Conservation (phyloP, 164 flowering plant genomes). For the Piper longum region DNA sequence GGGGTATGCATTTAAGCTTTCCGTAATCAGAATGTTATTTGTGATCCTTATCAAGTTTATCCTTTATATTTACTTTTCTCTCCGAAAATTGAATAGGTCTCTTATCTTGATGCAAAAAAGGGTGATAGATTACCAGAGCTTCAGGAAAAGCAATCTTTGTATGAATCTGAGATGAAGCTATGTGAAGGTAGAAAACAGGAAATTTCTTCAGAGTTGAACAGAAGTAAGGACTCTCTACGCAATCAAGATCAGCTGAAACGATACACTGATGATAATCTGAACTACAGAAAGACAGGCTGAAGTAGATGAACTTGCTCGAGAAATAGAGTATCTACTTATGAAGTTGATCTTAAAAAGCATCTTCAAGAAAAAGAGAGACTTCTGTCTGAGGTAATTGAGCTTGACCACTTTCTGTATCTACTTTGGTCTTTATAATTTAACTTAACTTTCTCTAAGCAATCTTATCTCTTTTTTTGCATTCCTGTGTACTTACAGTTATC, state of each 20-base stretch:
- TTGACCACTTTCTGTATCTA: too few relatives aligned
- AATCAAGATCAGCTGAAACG: slow-evolving; percentile 55
- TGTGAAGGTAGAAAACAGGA: slow-evolving; percentile 42
- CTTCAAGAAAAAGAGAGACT: slow-evolving; percentile 68
- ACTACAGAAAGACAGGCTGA: slow-evolving; percentile 60
- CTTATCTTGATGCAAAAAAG: slow-evolving; percentile 43
- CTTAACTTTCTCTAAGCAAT: too few relatives aligned
- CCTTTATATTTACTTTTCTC: not conserved
- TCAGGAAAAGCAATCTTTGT: slow-evolving; percentile 44
- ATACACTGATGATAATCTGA: slow-evolving; percentile 76
- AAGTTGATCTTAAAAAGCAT: slow-evolving; percentile 45
- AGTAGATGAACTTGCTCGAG: slow-evolving; percentile 52
- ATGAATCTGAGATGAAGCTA: slow-evolving; percentile 45
- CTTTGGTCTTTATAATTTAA: not conserved
- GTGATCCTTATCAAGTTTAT: not conserved
- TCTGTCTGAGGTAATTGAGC: slow-evolving; percentile 59
- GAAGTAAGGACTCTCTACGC: slow-evolving; percentile 40
- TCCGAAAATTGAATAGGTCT: slow-evolving; percentile 32
- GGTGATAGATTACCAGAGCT: slow-evolving; percentile 60
- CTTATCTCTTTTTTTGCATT: too few relatives aligned
- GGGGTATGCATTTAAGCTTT: slow-evolving; percentile 34
- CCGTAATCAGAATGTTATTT: not conserved
- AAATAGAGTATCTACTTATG: slow-evolving; percentile 55
- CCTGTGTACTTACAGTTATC: not conserved
- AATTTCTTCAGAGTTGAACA: slow-evolving; percentile 40